Evolutionary conservation across 306 rosid species (phyloP).

Genomic region (Bauhinia variegata): DNA sequence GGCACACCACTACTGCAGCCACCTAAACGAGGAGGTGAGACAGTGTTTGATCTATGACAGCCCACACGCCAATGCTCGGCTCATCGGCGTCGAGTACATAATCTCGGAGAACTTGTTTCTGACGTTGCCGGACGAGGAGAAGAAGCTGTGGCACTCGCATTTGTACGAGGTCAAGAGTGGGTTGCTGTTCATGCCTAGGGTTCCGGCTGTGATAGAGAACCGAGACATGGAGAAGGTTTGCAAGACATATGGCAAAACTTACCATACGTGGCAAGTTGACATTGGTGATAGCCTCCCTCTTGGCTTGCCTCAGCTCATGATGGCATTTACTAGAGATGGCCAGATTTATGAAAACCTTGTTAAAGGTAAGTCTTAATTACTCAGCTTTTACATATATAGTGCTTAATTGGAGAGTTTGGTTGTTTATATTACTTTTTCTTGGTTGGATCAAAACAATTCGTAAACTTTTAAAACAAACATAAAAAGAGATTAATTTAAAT

Average conservation of each 20-base stretch:
- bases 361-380: conserved; percentile 22
- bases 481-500: too few relatives aligned
- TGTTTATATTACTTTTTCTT: too few relatives aligned
- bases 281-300: conserved; percentile 62
- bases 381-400: background rate
- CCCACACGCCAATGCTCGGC: conserved; percentile 34
- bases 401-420: too few relatives aligned
- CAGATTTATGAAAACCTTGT: conserved; percentile 53
- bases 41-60: conserved; percentile 79
- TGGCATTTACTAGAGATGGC: conserved; percentile 76
- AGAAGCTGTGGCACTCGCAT: conserved; percentile 81
- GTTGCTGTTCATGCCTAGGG: conserved; percentile 54
- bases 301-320: conserved; percentile 77
- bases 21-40: conserved; percentile 79
- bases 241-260: conserved; percentile 80
- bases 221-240: conserved; percentile 61
- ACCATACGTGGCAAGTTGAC: conserved; percentile 87
- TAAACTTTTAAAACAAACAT: too few relatives aligned
- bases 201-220: conserved; percentile 53
- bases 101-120: conserved; percentile 60
- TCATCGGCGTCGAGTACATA: conserved; percentile 74
- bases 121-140: conserved; percentile 78
- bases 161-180: conserved; percentile 86
- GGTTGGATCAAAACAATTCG: too few relatives aligned
- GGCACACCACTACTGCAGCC: conserved; percentile 84